Evolutionary conservation across 495 filamentous ascomycete genomes (phyloP), one percentile per base, ranked within the genome.

Genomic region (Choiromyces venosus): DNA sequence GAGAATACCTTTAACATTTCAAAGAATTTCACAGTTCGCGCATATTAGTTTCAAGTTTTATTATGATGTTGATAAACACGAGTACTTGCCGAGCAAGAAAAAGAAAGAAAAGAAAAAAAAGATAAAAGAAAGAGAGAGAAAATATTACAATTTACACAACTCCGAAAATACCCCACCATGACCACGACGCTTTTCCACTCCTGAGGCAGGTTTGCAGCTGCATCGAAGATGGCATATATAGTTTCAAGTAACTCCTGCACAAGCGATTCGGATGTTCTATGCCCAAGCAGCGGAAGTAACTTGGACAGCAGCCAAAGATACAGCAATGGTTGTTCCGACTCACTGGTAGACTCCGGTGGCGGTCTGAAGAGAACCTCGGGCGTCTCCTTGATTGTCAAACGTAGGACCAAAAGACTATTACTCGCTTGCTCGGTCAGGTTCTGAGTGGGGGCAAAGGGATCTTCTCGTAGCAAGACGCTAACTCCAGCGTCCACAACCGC

Each of bases 401-500:
- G 86, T 42, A 98, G 87, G 10, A 93, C 92, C 72, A 90, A 86
- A 64, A 94, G 83, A 71, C 91, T 93, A 77, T 90, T 87, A 4
- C 82, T 77, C 6, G 89, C 86, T 78, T 93, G 89, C 16, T 84
- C 80, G 40, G 89, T 82, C 46, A 91, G 80, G 39, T 85, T 78
- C 8, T 83, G 83, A 8, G 75, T 82, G 68, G 87, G 82, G 38
- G 84, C 84, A 77, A 92, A 91, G 29, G 89, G 87, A 73, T 91
- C 87, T 76, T 91, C 85, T 73, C 85, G 84, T 33, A 81, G 75
- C 52, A 90, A 85, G 44, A 85, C 84, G 71, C 92, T 92, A 3
- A 99, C 82, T 33, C 94, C 91, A 65, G 92, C 92, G 78, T 91
- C 89, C 67, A 92, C 86, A 75, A 96, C 90, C 73, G 97, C 90